Evolutionary conservation across 345 rosid species (phyloP), one percentile per base, ranked within the genome.

Genomic region (Eucalyptus erythrocorys): DNA sequence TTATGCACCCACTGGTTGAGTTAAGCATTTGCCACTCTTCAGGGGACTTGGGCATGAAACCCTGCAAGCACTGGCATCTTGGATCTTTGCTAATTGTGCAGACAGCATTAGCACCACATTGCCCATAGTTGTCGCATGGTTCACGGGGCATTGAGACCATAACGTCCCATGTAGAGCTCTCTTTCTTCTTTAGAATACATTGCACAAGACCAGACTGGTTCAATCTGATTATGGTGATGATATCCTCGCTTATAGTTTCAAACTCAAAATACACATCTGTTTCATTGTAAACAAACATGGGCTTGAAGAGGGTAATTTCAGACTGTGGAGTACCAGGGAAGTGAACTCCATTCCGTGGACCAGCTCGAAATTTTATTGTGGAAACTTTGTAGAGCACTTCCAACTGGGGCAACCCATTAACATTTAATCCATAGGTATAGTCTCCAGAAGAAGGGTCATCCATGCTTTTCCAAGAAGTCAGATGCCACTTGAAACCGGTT

Each of bases 311-410:
- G 68, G 24, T 86, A 43, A 6, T 90, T 66, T 42, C 90, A 12
- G 90, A 15, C 88, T 91, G 15, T 91, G 91, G 8, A 64, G 24
- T 68, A 34, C 93, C 95, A 32, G 88, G 24, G 30, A 91, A 92
- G 37, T 86, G 55, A 7, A 61, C 34, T 15, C 95, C 95, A 87
- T 92, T 92, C 93, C 91, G 89, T 10, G 94, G 88, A 17, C 95
- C 94, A 5, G 87, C 64, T 3, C 94, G 51, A 24, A 64, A 89
- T 10, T 1, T 53, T 3, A 43, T 43, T 13, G 34, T 19, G 6
- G 10, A 32, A 32, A 92, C 88, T 21, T 32, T 89, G 48, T 7
- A 8, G 61, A 93, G 40, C 37, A 88, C 89, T 3, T 81, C 5
- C 13, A 88, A 8, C 42, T 93, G 93, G 10, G 93, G 92, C 86